Evolutionary conservation across 2,329 filamentous ascomycete species (phyloP).

Genomic region (Aureobasidium sp.): DNA sequence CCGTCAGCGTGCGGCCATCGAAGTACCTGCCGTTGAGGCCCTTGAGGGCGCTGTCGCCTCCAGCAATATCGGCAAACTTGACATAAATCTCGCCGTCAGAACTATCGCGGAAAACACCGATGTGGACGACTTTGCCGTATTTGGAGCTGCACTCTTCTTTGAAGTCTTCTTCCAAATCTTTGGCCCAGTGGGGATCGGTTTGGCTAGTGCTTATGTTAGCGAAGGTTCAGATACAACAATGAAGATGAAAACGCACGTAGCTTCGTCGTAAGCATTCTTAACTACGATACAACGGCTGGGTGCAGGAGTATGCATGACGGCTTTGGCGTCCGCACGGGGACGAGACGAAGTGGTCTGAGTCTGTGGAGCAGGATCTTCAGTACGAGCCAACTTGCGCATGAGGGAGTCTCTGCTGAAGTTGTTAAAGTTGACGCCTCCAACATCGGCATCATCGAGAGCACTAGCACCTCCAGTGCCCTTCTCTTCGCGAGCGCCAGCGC

Average conservation of each 20-base stretch:
- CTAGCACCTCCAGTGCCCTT: slow-evolving; percentile 83
- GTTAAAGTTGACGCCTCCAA: slow-evolving; percentile 98
- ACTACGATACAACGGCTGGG: slow-evolving; percentile 89
- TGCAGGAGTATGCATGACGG: slow-evolving; percentile 82
- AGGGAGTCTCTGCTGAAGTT: slow-evolving; percentile 97
- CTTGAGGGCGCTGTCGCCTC: slow-evolving; percentile 95
- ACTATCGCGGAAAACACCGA: slow-evolving; percentile 68
- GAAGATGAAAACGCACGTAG: slow-evolving; percentile 60
- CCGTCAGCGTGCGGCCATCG: slow-evolving; percentile 85
- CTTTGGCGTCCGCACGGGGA: slow-evolving; percentile 50
- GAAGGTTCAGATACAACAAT: not conserved
- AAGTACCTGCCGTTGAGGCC: slow-evolving; percentile 96
- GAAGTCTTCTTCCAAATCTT: slow-evolving; percentile 91
- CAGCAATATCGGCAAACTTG: slow-evolving; percentile 93
- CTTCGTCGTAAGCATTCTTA: slow-evolving; percentile 89
- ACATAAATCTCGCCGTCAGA: slow-evolving; percentile 97
- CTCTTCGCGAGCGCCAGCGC: slow-evolving; percentile 78
- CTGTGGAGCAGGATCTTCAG: slow-evolving; percentile 74
- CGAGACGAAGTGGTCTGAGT: slow-evolving; percentile 21
- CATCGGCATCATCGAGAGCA: slow-evolving; percentile 94
- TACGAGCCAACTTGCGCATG: slow-evolving; percentile 97
- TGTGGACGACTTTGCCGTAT: slow-evolving; percentile 97
- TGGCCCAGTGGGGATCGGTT: slow-evolving; percentile 76
- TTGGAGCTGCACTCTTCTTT: slow-evolving; percentile 86
- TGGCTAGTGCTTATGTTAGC: slow-evolving; percentile 51